phyloP scores from a whole-genome alignment of 2,329 filamentous ascomycete genomes.

The Colletotrichum zoysiae region DNA sequence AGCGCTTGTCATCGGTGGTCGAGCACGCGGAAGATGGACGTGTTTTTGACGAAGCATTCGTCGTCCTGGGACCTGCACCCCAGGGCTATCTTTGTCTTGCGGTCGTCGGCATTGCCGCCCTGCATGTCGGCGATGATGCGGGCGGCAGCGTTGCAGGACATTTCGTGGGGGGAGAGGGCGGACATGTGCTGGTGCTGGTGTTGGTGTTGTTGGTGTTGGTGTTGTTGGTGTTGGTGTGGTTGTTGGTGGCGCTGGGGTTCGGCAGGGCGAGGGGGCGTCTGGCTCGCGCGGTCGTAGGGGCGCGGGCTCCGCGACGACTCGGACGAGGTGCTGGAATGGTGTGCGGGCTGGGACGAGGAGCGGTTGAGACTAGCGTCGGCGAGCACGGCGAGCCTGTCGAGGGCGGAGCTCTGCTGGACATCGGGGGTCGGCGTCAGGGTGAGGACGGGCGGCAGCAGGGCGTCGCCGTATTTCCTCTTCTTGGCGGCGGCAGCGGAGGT shows the following conservation, averaged over 20 bases:
- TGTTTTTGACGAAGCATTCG: constrained; percentile 51
- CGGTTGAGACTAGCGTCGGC: constrained; percentile 50
- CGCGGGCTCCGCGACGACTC: constrained; percentile 43
- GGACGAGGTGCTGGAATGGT: constrained; percentile 45
- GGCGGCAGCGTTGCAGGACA: constrained; percentile 53
- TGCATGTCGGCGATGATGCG: constrained; percentile 57
- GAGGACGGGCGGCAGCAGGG: constrained; percentile 33
- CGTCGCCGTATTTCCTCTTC: constrained; percentile 32
- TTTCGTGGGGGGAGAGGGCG: constrained; percentile 49
- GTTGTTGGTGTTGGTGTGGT: background rate
- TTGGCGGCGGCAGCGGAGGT: background rate
- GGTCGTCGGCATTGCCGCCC: constrained; percentile 49
- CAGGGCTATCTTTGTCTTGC: constrained; percentile 46
- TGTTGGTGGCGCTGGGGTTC: constrained; percentile 40
- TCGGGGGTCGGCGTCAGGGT: constrained; percentile 38
- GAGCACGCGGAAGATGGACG: constrained; percentile 52
- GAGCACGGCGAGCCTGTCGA: constrained; percentile 55
- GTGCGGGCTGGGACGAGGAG: constrained; percentile 38
- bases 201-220: background rate
- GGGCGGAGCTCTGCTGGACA: constrained; percentile 37
- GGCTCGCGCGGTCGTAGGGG: constrained; percentile 18
- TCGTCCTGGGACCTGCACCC: constrained; percentile 48
- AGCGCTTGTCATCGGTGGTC: constrained; percentile 43
- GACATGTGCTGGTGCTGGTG: constrained; percentile 12
- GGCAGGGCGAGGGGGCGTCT: constrained; percentile 36